Conservation (phyloP, 495 filamentous ascomycete genomes). For the Aspergillus biplanus region DNA sequence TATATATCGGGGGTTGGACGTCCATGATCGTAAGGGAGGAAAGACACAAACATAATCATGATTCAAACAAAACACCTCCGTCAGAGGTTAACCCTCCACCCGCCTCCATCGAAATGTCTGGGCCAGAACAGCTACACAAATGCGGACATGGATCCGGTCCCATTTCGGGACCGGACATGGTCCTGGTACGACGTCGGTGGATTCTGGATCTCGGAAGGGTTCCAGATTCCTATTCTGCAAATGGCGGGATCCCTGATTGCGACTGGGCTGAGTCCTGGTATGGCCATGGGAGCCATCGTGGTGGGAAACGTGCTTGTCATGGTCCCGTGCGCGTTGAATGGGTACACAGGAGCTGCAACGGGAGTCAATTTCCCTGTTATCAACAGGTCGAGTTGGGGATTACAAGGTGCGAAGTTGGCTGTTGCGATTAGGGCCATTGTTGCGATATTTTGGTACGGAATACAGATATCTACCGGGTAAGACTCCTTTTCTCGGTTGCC, state of each 20-base stretch:
- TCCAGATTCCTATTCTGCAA: constrained; percentile 6
- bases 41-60: neutral
- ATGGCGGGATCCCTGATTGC: neutral
- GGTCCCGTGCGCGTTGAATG: neutral
- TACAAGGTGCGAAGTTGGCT: neutral
- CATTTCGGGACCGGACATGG: constrained; percentile 3
- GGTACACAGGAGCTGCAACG: neutral
- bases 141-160: constrained; percentile 5
- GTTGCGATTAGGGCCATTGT: neutral
- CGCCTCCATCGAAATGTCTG: neutral
- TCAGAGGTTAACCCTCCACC: neutral
- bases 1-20: too few species aligned
- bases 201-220: constrained; percentile 8
- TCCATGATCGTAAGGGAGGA: too few species aligned
- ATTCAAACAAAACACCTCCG: neutral
- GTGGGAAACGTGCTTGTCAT: neutral
- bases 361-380: neutral
- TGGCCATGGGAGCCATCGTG: neutral
- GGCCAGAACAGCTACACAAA: constrained; percentile 2
- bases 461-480: neutral
- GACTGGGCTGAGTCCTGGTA: neutral
- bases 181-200: constrained; percentile 8
- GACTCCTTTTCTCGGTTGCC: neutral
- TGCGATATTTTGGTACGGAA: neutral
- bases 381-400: neutral